Percentiles rank a stretch among this genome's conserved stretches.
Conservation (phyloP, 176 grass and related monocot species). For the Eragrostis curvula region DNA sequence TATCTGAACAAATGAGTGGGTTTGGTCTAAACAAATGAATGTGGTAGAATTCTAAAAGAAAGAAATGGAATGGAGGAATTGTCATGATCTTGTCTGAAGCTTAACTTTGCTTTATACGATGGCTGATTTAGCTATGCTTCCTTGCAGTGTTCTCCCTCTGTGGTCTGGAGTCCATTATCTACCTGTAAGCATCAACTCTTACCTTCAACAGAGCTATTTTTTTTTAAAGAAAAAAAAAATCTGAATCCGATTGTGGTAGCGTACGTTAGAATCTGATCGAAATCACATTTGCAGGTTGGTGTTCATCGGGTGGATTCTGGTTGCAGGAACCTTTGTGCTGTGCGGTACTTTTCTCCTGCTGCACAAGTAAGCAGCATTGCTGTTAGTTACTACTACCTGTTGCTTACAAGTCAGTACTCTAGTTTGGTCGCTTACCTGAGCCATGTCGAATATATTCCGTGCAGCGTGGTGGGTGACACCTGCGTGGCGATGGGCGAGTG, state of each 20-base stretch:
- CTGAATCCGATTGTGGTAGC: background rate
- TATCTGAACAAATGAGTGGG: no score
- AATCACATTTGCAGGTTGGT: constrained; percentile 47
- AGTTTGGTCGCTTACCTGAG: background rate
- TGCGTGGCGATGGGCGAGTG: constrained; percentile 74
- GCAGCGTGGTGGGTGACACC: constrained; percentile 60
- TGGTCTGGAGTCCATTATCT: constrained; percentile 63
- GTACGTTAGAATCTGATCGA: constrained; percentile 1
- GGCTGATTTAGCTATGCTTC: background rate
- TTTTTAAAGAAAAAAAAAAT: no score
- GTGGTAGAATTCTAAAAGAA: no score
- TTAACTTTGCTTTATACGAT: background rate
- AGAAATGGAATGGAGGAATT: no score
- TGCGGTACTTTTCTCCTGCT: constrained; percentile 75
- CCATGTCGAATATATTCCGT: background rate
- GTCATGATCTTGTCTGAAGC: background rate
- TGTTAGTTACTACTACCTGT: background rate
- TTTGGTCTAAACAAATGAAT: no score
- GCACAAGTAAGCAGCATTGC: constrained; percentile 61
- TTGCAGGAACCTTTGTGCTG: constrained; percentile 62
- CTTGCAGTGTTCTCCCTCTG: constrained; percentile 68
- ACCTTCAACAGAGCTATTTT: background rate
- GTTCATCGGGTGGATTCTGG: constrained; percentile 71
- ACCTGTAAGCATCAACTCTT: constrained; percentile 58
- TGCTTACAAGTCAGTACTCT: constrained; percentile 6